These are phyloP conservation scores for Zygosaccharomyces rouxii DNA, from an alignment of 805 yeast genomes.

Conservation along the genomic window DNA sequence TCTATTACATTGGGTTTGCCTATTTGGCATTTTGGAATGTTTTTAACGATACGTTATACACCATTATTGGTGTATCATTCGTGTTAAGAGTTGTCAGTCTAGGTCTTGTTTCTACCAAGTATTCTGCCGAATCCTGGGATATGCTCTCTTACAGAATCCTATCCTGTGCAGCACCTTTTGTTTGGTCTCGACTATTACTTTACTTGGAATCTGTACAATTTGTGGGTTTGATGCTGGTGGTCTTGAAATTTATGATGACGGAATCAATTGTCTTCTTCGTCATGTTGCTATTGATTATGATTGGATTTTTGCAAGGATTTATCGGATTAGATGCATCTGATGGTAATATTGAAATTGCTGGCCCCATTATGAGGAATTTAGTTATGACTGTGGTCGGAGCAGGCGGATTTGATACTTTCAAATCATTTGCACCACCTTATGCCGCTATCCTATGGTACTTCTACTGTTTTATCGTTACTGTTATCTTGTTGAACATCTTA, in stretches of 20 bases:
- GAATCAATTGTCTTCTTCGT: constrained; percentile 83
- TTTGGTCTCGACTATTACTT: constrained; percentile 76
- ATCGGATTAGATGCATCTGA: constrained; percentile 84
- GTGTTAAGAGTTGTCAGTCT: constrained; percentile 45
- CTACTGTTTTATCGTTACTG: constrained; percentile 70
- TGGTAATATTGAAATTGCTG: constrained; percentile 73
- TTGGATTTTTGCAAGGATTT: constrained; percentile 84
- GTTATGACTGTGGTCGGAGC: constrained; percentile 70
- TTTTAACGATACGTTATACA: constrained; percentile 68
- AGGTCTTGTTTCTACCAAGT: constrained; percentile 23
- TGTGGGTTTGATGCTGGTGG: constrained; percentile 86
- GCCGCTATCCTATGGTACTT: constrained; percentile 74
- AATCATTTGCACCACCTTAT: constrained; percentile 76
- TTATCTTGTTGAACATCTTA: constrained; percentile 73
- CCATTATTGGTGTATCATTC: constrained; percentile 49
- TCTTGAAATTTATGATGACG: constrained; percentile 78
- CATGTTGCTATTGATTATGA: constrained; percentile 59
- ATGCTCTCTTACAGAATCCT: constrained; percentile 62
- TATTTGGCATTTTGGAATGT: constrained; percentile 76
- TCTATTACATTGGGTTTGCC: constrained; percentile 69
- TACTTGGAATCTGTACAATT: constrained; percentile 75
- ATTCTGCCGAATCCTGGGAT: constrained; percentile 40
- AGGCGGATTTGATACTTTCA: constrained; percentile 66
- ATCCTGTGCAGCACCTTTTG: constrained; percentile 78
- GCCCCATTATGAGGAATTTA: constrained; percentile 56